Evolutionary conservation across 2,329 filamentous ascomycete species (phyloP).

Genomic region (Rhynchosporium secalis): DNA sequence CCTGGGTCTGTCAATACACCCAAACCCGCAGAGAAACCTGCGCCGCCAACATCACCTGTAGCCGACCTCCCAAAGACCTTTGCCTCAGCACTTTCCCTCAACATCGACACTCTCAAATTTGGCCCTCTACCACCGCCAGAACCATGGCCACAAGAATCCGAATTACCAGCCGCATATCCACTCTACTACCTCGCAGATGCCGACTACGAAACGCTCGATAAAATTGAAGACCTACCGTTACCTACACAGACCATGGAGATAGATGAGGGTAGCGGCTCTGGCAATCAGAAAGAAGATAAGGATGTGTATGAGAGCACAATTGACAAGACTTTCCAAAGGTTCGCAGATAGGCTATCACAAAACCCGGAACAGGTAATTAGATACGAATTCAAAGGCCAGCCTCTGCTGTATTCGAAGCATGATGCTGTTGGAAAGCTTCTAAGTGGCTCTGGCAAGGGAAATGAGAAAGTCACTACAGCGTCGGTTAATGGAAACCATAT

Average conservation of each 20-base stretch:
- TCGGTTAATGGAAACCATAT: slow-evolving; percentile 49
- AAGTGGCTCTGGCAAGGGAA: slow-evolving; percentile 21
- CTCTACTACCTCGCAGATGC: slow-evolving; percentile 80
- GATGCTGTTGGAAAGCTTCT: slow-evolving; percentile 73
- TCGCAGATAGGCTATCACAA: slow-evolving; percentile 74
- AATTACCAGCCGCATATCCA: slow-evolving; percentile 71
- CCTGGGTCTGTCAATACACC: slow-evolving; percentile 27
- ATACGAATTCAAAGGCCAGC: slow-evolving; percentile 73
- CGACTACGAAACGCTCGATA: slow-evolving; percentile 84
- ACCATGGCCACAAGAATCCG: slow-evolving; percentile 71
- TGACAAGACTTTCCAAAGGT: slow-evolving; percentile 77
- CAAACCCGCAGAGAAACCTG: slow-evolving; percentile 45
- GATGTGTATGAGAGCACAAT: slow-evolving; percentile 72
- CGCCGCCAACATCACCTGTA: slow-evolving; percentile 38
- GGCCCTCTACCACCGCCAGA: slow-evolving; percentile 50
- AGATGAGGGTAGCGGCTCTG: slow-evolving; percentile 44
- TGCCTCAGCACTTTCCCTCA: slow-evolving; percentile 74
- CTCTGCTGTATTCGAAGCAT: slow-evolving; percentile 76
- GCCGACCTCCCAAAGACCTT: slow-evolving; percentile 60
- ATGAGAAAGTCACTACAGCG: slow-evolving; percentile 33
- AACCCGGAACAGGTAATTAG: slow-evolving; percentile 82
- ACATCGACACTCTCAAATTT: slow-evolving; percentile 48
- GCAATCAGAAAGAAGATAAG: slow-evolving; percentile 60
- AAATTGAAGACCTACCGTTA: slow-evolving; percentile 52
- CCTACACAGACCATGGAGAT: slow-evolving; percentile 49